Evolutionary conservation across 164 flowering plant species (phyloP).

Genomic region (Stephania yunnanensis): DNA sequence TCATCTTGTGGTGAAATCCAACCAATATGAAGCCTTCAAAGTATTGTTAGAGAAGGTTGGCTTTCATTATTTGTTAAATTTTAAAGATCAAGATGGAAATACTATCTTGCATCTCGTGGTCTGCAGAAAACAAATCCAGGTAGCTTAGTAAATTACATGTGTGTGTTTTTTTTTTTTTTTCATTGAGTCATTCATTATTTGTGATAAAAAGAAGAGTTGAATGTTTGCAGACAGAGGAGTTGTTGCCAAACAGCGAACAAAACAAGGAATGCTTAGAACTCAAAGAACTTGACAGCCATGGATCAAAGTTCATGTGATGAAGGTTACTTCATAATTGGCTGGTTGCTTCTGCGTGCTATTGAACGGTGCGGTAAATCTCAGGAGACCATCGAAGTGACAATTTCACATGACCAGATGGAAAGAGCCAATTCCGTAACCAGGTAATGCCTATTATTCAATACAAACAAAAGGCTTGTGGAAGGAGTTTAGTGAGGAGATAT

Average conservation of each 20-base stretch:
- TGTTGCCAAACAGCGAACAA: not conserved
- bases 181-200: not conserved
- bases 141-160: no score
- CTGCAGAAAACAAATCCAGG: no score
- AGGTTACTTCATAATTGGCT: not conserved
- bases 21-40: conserved; percentile 1
- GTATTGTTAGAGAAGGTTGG: no score
- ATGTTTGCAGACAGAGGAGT: not conserved
- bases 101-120: not conserved
- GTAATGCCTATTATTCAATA: not conserved
- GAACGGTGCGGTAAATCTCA: no score
- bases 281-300: not conserved
- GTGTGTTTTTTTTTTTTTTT: not conserved
- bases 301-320: not conserved
- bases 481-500: no score
- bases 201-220: not conserved
- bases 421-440: not conserved
- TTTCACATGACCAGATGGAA: not conserved
- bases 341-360: not conserved
- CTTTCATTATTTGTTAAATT: no score
- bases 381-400: no score
- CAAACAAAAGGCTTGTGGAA: not conserved
- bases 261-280: not conserved
- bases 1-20: conserved; percentile 11
- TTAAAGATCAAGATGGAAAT: conserved; percentile 12